Conservation (phyloP, 2,329 filamentous ascomycete species). For the Xylariales sp. region DNA sequence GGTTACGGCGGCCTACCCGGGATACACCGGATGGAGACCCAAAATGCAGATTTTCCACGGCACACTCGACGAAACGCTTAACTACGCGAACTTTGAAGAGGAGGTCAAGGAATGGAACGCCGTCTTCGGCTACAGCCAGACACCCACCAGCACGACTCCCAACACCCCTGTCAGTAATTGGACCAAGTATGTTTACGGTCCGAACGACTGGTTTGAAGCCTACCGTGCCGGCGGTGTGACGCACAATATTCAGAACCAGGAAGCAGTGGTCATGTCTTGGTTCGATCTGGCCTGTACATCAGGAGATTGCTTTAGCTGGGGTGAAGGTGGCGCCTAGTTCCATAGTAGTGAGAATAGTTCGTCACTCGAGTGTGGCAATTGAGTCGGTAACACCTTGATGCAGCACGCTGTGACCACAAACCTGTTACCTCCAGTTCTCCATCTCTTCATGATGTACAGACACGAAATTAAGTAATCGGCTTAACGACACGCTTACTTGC, state of each 20-base stretch:
- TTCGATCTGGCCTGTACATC: slow-evolving; percentile 52
- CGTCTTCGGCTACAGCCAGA: slow-evolving; percentile 51
- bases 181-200: slow-evolving; percentile 54
- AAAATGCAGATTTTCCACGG: slow-evolving; percentile 70
- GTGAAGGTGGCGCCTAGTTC: slow-evolving; percentile 42
- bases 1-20: slow-evolving; percentile 59
- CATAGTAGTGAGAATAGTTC: background rate
- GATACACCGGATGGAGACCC: slow-evolving; percentile 62
- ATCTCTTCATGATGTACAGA: too few relatives aligned
- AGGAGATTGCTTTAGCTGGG: slow-evolving; percentile 53
- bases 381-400: too few relatives aligned
- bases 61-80: slow-evolving; percentile 61
- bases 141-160: slow-evolving; percentile 44
- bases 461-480: too few relatives aligned
- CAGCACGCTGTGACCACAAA: too few relatives aligned
- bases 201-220: slow-evolving; percentile 54
- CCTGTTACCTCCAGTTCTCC: too few relatives aligned
- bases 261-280: slow-evolving; percentile 52
- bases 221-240: slow-evolving; percentile 54
- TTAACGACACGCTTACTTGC: too few relatives aligned
- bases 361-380: too few relatives aligned
- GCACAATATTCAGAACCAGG: slow-evolving; percentile 56
- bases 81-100: slow-evolving; percentile 65
- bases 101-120: slow-evolving; percentile 65
- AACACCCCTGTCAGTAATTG: slow-evolving; percentile 53